These are phyloP conservation scores for Cucurbita ficifolia DNA, from an alignment of 306 rosid genomes.

Conservation along the genomic window DNA sequence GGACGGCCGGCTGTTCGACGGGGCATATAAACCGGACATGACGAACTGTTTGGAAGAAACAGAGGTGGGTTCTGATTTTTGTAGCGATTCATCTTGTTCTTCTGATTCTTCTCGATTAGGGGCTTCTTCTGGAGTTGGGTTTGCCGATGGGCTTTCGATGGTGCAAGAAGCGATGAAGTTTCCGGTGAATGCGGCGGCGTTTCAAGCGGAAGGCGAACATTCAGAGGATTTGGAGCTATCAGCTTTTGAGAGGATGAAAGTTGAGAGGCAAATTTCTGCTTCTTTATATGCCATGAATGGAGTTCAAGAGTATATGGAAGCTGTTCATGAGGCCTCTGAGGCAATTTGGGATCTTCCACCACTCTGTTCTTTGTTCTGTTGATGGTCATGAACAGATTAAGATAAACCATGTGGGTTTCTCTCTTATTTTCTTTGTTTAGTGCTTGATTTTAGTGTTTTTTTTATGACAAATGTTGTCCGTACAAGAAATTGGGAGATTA, in stretches of 20 bases:
- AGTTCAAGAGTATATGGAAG: slow-evolving; percentile 76
- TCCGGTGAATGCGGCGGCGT: slow-evolving; percentile 18
- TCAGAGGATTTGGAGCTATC: slow-evolving; percentile 25
- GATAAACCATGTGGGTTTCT: background rate
- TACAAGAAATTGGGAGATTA: background rate
- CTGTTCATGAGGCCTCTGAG: slow-evolving; percentile 51
- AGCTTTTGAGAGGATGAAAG: slow-evolving; percentile 77
- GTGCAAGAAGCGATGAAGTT: slow-evolving; percentile 33
- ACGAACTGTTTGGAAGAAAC: slow-evolving; percentile 28
- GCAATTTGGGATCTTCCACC: slow-evolving; percentile 89
- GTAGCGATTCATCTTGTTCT: background rate
- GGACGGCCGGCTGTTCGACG: slow-evolving; percentile 18
- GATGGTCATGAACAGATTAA: background rate
- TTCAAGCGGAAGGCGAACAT: background rate
- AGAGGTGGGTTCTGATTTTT: slow-evolving; percentile 9
- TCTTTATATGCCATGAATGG: slow-evolving; percentile 88
- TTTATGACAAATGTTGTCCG: background rate
- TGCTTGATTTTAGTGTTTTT: background rate
- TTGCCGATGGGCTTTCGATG: slow-evolving; percentile 14
- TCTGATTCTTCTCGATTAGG: slow-evolving; percentile 20
- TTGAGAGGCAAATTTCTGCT: slow-evolving; percentile 88
- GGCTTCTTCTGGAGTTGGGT: background rate
- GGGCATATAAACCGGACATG: slow-evolving; percentile 59
- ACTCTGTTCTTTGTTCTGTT: slow-evolving; percentile 48
- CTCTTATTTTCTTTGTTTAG: background rate